Evolutionary conservation across 805 yeast genomes (phyloP), one percentile per base, ranked within the genome.

Genomic region (Spathaspora gorwiae): DNA sequence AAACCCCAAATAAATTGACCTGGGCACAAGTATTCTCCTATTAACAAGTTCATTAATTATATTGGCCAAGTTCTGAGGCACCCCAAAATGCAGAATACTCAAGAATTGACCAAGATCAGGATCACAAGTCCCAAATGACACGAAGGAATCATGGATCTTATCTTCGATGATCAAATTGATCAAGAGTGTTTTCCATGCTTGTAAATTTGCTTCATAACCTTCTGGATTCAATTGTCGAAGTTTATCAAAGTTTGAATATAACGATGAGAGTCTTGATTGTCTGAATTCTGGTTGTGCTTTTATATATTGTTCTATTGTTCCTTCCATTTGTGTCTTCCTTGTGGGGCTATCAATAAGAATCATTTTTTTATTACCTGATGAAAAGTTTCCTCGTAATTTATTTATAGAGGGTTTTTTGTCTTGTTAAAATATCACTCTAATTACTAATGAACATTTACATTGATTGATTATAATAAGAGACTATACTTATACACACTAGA

Each of bases 151-250:
- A 4, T 40, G 40, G 12, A 56, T 26, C 11, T 35, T 32, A 11
- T 49, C 51, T 7, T 54, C 33, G 14, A 48, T 47, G 30, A 66
- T 50, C 26, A 68, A 40, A 6, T 54, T 54, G 10, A 26, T 35
- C 6, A 64, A 36, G 12, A 62, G 49, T 6, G 45, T 32, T 12
- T 44, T 34, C 76, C 76, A 71, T 2, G 76, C 73, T 1, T 53
- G 51, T n/a, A 70, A 48, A 44, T 71, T 71, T 26, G 76, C 76
- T 8, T 67, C 68, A 45, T 51, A 71, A 2, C 76, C 76, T 42
- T 70, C 75, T 0, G 70, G 69, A 52, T 71, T 71, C 43, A 67
- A 48, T 7, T 57, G 57, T 40, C 59, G 57, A 10, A 59, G 57
- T 6, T 52, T 53, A 2, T 49, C 49, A 47, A 69, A 71, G 50